Percentiles rank a stretch among this genome's conserved stretches.
These are phyloP conservation scores for Arachnomyces sp. DNA, from an alignment of 2,329 filamentous ascomycete species.

Conservation along the genomic window DNA sequence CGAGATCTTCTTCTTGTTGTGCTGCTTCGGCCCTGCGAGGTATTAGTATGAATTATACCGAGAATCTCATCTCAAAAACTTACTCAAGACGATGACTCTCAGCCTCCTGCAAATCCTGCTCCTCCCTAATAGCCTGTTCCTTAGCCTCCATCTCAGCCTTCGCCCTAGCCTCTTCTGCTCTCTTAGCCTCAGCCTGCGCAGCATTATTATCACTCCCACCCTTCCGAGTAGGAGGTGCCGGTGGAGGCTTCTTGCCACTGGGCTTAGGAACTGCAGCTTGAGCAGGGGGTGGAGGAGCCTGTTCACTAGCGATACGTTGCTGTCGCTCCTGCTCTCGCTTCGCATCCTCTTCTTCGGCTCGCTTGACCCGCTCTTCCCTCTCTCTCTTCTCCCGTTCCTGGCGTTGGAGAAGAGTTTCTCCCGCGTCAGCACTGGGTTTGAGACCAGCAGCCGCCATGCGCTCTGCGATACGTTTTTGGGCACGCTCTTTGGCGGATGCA, in stretches of 20 bases:
- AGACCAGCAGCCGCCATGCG: constrained; percentile 87
- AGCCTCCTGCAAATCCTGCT: constrained; percentile 67
- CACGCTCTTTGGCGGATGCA: constrained; percentile 93
- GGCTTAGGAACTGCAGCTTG: constrained; percentile 39
- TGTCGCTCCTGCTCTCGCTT: constrained; percentile 82
- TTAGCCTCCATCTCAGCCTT: constrained; percentile 55
- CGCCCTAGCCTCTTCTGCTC: constrained; percentile 50
- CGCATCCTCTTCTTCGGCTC: constrained; percentile 90
- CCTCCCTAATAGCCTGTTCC: constrained; percentile 52
- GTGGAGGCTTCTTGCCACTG: constrained; percentile 63
- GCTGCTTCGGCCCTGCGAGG: constrained; percentile 58
- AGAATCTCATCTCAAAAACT: constrained; percentile 39
- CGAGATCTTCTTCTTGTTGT: constrained; percentile 70
- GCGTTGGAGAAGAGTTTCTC: constrained; percentile 74
- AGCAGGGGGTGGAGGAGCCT: constrained; percentile 48
- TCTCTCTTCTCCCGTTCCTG: constrained; percentile 83
- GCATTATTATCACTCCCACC: constrained; percentile 54
- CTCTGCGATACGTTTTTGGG: constrained; percentile 94
- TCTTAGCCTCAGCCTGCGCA: constrained; percentile 49
- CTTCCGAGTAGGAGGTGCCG: constrained; percentile 56
- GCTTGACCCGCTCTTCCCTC: constrained; percentile 72
- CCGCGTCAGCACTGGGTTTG: constrained; percentile 68
- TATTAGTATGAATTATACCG: constrained; percentile 5
- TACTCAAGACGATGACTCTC: constrained; percentile 75
- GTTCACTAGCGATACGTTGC: constrained; percentile 71